These are phyloP conservation scores for Oidiodendron maius DNA, from an alignment of 495 filamentous ascomycete species.

Conservation along the genomic window DNA sequence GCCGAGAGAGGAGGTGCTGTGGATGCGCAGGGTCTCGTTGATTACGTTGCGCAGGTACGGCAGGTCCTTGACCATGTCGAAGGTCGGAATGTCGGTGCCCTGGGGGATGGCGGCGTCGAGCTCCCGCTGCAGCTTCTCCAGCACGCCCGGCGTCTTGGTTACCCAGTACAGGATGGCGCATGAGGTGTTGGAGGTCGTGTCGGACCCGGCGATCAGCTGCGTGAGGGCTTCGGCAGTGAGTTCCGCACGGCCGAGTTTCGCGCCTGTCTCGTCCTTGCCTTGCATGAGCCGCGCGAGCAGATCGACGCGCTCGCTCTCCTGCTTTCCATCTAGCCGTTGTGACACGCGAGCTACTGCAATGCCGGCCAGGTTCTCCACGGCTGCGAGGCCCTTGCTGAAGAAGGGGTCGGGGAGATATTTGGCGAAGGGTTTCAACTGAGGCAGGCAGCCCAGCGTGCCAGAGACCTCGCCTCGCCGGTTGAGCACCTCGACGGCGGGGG, in stretches of 20 bases:
- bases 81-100: slow-evolving; percentile 58
- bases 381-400: slow-evolving; percentile 55
- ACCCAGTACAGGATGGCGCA: slow-evolving; percentile 82
- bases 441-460: slow-evolving; percentile 55
- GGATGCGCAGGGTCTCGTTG: slow-evolving; percentile 84
- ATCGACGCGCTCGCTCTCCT: slow-evolving; percentile 59
- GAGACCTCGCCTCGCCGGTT: slow-evolving; percentile 66
- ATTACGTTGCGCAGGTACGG: slow-evolving; percentile 76
- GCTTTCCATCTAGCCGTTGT: slow-evolving; percentile 61
- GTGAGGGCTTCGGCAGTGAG: slow-evolving; percentile 85
- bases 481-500: slow-evolving; percentile 64
- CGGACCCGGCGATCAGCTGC: slow-evolving; percentile 84
- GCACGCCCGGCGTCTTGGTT: slow-evolving; percentile 61
- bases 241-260: slow-evolving; percentile 67
- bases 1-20: slow-evolving; percentile 83
- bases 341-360: slow-evolving; percentile 80
- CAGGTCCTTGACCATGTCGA: slow-evolving; percentile 67
- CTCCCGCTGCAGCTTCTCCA: slow-evolving; percentile 63
- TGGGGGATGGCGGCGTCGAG: slow-evolving; percentile 64
- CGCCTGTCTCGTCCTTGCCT: slow-evolving; percentile 73
- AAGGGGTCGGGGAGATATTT: slow-evolving; percentile 63
- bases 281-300: slow-evolving; percentile 82
- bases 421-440: slow-evolving; percentile 56
- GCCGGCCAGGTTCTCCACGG: slow-evolving; percentile 62
- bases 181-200: slow-evolving; percentile 85